A percentile compares a stretch with the other conserved stretches of the same genome.
phyloP scores from a whole-genome alignment of 2,329 filamentous ascomycete genomes.

The Polychaeton citri region DNA sequence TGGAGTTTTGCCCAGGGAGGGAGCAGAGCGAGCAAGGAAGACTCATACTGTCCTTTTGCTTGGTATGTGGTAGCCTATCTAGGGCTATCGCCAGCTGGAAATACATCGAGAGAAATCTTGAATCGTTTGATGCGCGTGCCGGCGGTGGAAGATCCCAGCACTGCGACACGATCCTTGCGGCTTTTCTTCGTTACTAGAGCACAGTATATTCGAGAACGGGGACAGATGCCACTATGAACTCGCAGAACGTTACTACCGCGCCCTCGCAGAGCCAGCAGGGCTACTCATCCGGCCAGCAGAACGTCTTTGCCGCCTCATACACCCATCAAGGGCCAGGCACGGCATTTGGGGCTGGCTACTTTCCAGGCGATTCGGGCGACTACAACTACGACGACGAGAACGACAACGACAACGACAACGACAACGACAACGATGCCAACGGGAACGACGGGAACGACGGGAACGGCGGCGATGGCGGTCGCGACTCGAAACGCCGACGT shows the following conservation, averaged over 20 bases:
- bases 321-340: not conserved
- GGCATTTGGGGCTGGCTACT: not conserved
- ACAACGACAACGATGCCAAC: conserved; percentile 13
- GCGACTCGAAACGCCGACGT: conserved; percentile 73
- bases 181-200: too few species aligned
- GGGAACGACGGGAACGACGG: conserved; percentile 11
- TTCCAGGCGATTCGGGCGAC: conserved; percentile 4
- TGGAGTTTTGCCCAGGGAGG: too few species aligned
- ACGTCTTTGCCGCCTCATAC: not conserved
- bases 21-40: too few species aligned
- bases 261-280: not conserved
- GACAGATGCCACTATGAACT: conserved; percentile 5
- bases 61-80: too few species aligned
- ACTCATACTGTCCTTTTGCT: too few species aligned
- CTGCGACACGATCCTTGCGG: too few species aligned
- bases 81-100: too few species aligned
- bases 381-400: conserved; percentile 7
- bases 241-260: not conserved
- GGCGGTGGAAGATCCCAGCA: too few species aligned
- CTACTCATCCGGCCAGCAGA: not conserved
- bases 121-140: too few species aligned
- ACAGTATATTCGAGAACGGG: too few species aligned
- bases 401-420: conserved; percentile 6
- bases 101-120: too few species aligned
- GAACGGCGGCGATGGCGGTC: conserved; percentile 13